phyloP scores from a whole-genome alignment of 2,329 filamentous ascomycete genomes.

The Delphinella strobiligena region DNA sequence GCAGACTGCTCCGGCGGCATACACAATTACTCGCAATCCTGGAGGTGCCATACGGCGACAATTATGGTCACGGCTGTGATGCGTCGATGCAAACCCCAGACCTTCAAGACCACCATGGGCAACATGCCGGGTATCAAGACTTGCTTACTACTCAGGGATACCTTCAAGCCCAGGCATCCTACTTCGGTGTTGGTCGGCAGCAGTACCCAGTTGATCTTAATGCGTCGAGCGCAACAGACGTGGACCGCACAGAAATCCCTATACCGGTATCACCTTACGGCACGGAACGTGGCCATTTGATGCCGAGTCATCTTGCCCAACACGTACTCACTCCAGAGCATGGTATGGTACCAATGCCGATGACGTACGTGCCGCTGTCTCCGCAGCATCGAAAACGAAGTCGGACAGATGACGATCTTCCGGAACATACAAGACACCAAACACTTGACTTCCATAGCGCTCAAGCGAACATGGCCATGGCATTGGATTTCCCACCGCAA shows the following conservation, averaged over 20 bases:
- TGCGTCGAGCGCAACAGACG: background rate
- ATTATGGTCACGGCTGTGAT: constrained; percentile 2
- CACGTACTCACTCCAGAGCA: constrained; percentile 1
- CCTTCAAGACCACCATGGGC: background rate
- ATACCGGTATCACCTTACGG: background rate
- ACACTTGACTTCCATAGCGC: background rate
- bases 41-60: constrained; percentile 2
- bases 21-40: constrained; percentile 1
- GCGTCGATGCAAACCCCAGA: background rate
- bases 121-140: background rate
- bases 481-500: background rate
- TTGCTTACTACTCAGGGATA: background rate
- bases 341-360: background rate
- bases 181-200: background rate
- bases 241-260: background rate
- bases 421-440: background rate
- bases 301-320: background rate
- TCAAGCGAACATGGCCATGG: background rate
- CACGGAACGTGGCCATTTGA: too few species aligned
- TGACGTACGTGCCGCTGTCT: background rate
- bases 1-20: background rate
- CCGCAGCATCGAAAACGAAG: constrained; percentile 5
- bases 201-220: too few species aligned
- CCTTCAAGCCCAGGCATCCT: background rate
- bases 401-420: background rate